These are phyloP conservation scores for Naganishia friedmannii DNA, from an alignment of 768 basidiomycete genomes.

Conservation along the genomic window DNA sequence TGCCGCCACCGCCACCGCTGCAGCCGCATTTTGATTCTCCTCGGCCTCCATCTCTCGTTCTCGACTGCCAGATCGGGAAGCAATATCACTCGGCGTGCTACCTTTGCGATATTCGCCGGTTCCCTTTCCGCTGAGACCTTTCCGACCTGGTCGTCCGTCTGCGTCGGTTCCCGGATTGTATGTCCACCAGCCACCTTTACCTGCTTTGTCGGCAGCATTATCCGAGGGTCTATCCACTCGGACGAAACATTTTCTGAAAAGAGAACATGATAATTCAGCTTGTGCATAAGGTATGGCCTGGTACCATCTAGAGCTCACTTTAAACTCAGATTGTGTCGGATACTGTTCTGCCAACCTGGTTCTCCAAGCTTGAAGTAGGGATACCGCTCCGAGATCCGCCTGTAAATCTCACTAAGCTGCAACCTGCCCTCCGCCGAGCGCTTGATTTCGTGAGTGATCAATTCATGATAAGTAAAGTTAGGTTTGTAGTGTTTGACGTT, in stretches of 20 bases:
- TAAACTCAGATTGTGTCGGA: conserved; percentile 52
- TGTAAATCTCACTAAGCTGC: conserved; percentile 33
- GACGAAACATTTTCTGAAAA: conserved; percentile 33
- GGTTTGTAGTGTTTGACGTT: conserved; percentile 34
- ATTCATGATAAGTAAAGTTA: conserved; percentile 34
- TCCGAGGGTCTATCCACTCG: conserved; percentile 40
- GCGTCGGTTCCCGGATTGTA: conserved; percentile 28
- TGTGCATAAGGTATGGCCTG: neutral
- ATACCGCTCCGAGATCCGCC: conserved; percentile 33
- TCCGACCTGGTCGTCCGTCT: conserved; percentile 32
- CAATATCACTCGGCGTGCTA: conserved; percentile 31
- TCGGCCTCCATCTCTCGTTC: conserved; percentile 22
- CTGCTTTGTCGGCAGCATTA: conserved; percentile 42
- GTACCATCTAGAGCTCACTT: conserved; percentile 35
- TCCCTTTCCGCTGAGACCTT: conserved; percentile 29
- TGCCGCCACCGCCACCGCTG: neutral
- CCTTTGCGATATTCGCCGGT: conserved; percentile 35
- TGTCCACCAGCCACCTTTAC: conserved; percentile 53
- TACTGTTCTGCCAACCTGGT: conserved; percentile 52
- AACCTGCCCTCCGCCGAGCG: conserved; percentile 29
- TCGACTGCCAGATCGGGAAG: conserved; percentile 24
- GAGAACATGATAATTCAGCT: neutral
- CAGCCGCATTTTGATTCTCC: neutral
- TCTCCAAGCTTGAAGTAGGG: conserved; percentile 35
- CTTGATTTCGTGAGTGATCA: conserved; percentile 36